These are phyloP conservation scores for Macrolepiota dolichaula DNA, from an alignment of 768 basidiomycete species.

Conservation along the genomic window DNA sequence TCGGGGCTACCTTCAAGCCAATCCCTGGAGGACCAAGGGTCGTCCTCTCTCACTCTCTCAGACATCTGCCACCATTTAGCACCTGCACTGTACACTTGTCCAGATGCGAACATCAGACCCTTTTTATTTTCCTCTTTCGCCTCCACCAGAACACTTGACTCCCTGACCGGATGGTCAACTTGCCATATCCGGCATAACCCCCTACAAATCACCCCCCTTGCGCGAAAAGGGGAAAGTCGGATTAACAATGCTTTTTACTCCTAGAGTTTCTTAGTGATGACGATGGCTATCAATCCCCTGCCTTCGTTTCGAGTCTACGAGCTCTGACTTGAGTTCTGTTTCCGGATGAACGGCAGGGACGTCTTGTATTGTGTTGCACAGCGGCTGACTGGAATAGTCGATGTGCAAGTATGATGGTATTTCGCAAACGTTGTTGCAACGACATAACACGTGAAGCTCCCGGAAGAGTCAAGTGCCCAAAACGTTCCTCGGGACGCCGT, in stretches of 20 bases:
- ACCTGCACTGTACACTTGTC: not conserved
- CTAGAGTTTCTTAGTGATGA: not conserved
- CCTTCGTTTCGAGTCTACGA: not conserved
- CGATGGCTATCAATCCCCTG: not conserved
- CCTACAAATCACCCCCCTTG: not conserved
- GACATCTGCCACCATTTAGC: not conserved
- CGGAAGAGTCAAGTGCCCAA: too few species aligned
- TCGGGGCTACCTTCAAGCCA: not conserved
- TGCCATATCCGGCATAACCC: not conserved
- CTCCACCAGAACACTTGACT: not conserved
- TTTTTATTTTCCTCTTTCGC: not conserved
- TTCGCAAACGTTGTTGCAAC: too few species aligned
- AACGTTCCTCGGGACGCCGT: too few species aligned
- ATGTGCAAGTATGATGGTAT: too few species aligned
- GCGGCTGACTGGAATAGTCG: too few species aligned
- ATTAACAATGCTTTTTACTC: not conserved
- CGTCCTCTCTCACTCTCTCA: not conserved
- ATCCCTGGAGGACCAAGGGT: not conserved
- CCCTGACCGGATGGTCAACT: not conserved
- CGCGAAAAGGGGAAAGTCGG: constrained; percentile 1
- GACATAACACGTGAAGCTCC: too few species aligned
- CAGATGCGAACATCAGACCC: not conserved
- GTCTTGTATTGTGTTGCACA: too few species aligned
- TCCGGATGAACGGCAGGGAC: too few species aligned
- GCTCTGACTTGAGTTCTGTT: too few species aligned